These are phyloP conservation scores for Pythium rhizo-oryzae DNA, from an alignment of 352 stramenopile species.

Conservation along the genomic window DNA sequence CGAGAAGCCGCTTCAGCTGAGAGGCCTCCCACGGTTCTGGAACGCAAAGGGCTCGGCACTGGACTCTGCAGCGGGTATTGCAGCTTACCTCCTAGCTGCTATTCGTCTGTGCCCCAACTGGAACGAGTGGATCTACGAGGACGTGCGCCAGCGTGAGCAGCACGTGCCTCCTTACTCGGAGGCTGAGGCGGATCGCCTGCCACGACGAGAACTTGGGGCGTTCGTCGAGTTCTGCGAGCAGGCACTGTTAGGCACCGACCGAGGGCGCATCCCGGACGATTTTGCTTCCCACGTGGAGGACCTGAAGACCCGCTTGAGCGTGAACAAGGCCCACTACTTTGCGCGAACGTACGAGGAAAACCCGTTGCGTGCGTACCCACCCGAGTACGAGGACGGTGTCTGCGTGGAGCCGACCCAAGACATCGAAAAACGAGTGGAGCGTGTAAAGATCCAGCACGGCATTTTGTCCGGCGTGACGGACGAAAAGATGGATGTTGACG, in stretches of 20 bases:
- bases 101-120: conserved; percentile 78
- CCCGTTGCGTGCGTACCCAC: conserved; percentile 48
- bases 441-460: conserved; percentile 31
- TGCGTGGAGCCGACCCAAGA: conserved; percentile 49
- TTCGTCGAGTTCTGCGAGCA: conserved; percentile 60
- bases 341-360: conserved; percentile 33
- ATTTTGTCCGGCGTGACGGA: conserved; percentile 9
- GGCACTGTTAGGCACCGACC: conserved; percentile 40
- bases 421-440: conserved; percentile 54
- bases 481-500: conserved; percentile 19
- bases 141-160: conserved; percentile 22
- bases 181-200: conserved; percentile 27
- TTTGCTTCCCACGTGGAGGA: conserved; percentile 54
- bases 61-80: conserved; percentile 54
- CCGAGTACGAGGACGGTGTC: conserved; percentile 54
- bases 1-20: conserved; percentile 39
- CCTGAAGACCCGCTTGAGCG: conserved; percentile 34
- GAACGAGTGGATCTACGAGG: conserved; percentile 82
- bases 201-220: conserved; percentile 47
- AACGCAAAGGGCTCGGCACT: conserved; percentile 39
- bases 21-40: conserved; percentile 2
- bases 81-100: conserved; percentile 62
- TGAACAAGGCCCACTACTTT: conserved; percentile 21
- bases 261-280: conserved; percentile 38
- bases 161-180: conserved; percentile 29